Percentiles rank a stretch among this genome's conserved stretches.
These are phyloP conservation scores for Phaffomyces opuntiae DNA, from an alignment of 805 yeast genomes.

Conservation along the genomic window DNA sequence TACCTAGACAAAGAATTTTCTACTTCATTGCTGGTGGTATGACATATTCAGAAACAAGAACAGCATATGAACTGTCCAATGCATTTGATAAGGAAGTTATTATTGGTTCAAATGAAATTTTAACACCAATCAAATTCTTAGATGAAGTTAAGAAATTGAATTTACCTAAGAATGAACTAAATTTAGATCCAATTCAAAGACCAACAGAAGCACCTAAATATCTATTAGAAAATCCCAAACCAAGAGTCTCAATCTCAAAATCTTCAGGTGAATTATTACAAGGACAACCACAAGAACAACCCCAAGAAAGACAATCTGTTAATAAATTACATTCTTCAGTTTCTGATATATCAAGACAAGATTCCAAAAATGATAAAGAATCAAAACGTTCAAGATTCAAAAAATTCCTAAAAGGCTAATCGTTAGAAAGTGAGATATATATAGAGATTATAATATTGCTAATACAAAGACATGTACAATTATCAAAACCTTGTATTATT, in stretches of 20 bases:
- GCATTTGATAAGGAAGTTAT: constrained; percentile 64
- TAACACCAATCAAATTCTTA: constrained; percentile 43
- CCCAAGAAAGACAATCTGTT: too few species aligned
- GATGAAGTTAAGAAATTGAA: constrained; percentile 31
- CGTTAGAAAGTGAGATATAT: background rate
- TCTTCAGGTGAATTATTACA: constrained; percentile 7
- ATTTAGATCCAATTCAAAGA: constrained; percentile 29
- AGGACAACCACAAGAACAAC: background rate
- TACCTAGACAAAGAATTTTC: constrained; percentile 60
- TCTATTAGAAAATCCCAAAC: constrained; percentile 3
- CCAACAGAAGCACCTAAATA: constrained; percentile 34
- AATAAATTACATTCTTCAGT: background rate
- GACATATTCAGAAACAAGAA: constrained; percentile 73
- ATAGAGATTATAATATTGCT: too few species aligned
- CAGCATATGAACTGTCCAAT: constrained; percentile 62
- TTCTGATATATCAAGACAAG: constrained; percentile 1
- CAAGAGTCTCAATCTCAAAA: constrained; percentile 7
- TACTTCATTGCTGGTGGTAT: constrained; percentile 87
- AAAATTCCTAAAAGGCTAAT: constrained; percentile 33
- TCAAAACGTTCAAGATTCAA: constrained; percentile 42
- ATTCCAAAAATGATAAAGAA: constrained; percentile 29
- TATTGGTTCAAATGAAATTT: constrained; percentile 72
- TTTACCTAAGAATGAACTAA: constrained; percentile 33
- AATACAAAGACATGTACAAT: too few species aligned
- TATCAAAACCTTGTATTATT: too few species aligned